Base-by-base conservation (phyloP, 2,329 filamentous ascomycete species). In the Pseudogymnoascus sp. region DNA sequence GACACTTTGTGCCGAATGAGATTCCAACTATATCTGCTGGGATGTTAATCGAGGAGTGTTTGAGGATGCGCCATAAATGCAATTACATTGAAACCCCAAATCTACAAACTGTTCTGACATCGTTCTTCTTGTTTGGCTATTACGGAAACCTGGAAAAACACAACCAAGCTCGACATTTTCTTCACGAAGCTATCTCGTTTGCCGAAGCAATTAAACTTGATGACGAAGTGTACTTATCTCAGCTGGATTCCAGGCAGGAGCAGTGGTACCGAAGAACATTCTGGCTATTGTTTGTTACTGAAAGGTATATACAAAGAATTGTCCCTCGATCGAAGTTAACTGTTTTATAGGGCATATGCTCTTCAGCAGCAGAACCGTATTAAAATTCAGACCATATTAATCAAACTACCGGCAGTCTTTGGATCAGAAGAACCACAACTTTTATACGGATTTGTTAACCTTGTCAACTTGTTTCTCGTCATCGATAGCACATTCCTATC, bases 101-200 rank as follows among this genome's bases (percentile, higher is more conserved):
- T 0, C 63, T 75, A 0, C 66, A 61, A 1, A 68, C 71, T 1
- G 67, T 73, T 0, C 70, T 73, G 10, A 73, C 72, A 2, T 75
- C 74, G 0, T 75, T 74, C 65, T 73, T 75, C 6, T 68, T 75
- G 0, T 75, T 71, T 5, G 68, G 72, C 0, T 67, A 69, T 0
- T 71, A 69, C 31, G 75, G 75, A 14, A 70, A 69, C 1, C 56
- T 74, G 11, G 70, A 68, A 1, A 74, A 71, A 14, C 72, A 74
- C 12, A 74, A 74, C n/a, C 67, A 71, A 0, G 72, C 74, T 0
- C 75, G 74, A 72, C 72, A 70, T 56, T 72, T 75, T 10, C 38
- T 75, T 0, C 65, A 71, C 26, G 72, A 74, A 60, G 63, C 73
- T 0, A 73, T 72, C 1, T 73, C 73, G 0, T 67, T 70, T 12